Base-by-base conservation (phyloP, 306 rosid genomes). In the Potentilla sterilis region DNA sequence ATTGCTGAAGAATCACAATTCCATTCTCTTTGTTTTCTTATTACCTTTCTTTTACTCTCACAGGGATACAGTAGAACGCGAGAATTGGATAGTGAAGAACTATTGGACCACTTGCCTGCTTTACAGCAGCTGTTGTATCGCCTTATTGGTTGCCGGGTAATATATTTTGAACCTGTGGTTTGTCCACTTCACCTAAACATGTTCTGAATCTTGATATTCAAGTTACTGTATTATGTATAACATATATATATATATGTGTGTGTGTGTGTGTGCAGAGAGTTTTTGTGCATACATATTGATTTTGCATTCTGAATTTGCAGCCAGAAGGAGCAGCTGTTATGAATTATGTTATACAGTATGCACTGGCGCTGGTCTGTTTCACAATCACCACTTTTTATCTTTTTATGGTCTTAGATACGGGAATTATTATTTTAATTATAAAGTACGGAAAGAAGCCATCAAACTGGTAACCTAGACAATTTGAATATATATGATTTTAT, bases 1-100 rank as follows among this genome's bases (percentile, higher is more conserved):
- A 24, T 55, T 11, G 55, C 38, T 59, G 70, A 46, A 38, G 24
- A 43, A 15, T 67, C 19, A 42, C 51, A 43, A 34, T 68, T 18
- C 34, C 24, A 3, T 52, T 24, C 35, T 10, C 10, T 13, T 72
- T 49, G 37, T 22, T 48, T 78, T 13, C n/a, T 44, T 48, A 9
- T 21, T 59, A 6, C 4, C 18, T 61, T 67, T 32, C 47, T 70
- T 72, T 77, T 81, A 76, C n/a, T 57, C 72, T 47, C 76, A 78
- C 94, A 96, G 97, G 98, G 97, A 42, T 87, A 90, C 83, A 89
- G 94, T 88, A 92, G 84, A 85, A 96, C 99, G 55, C 88, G 99
- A 85, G 99, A 96, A 76, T 83, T 96, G 88, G 96, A 92, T 62
- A 87, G 98, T 77, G 99, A 96, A 84, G 92, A 89, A 73, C 80